These are phyloP conservation scores for Malassezia sp. DNA, from an alignment of 1,284 basidiomycete genomes.

Conservation along the genomic window DNA sequence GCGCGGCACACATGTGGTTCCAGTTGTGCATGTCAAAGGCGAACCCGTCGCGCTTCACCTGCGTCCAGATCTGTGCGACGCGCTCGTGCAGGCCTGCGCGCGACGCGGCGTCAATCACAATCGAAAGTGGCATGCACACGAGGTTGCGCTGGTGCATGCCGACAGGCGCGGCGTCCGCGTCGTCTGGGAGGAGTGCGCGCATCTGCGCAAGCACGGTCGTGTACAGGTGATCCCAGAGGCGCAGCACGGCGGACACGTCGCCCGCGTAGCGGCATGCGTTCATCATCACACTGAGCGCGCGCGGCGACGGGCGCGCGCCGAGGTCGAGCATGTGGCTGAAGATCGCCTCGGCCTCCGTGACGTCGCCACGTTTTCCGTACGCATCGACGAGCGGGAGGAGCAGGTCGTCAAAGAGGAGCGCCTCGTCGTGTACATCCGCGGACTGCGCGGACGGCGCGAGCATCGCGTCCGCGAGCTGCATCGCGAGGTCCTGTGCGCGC, in stretches of 20 bases:
- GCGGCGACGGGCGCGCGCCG: slow-evolving; percentile 53
- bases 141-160: slow-evolving; percentile 50
- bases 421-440: slow-evolving; percentile 18
- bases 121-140: slow-evolving; percentile 68
- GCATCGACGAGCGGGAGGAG: slow-evolving; percentile 59
- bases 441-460: not conserved
- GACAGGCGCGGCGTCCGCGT: too few species aligned
- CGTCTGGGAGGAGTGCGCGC: too few species aligned
- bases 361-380: slow-evolving; percentile 52
- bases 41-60: slow-evolving; percentile 60
- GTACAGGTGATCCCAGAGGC: slow-evolving; percentile 63
- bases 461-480: slow-evolving; percentile 13
- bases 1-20: slow-evolving; percentile 69
- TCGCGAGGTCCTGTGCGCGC: slow-evolving; percentile 25
- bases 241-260: slow-evolving; percentile 55
- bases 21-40: slow-evolving; percentile 82
- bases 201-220: slow-evolving; percentile 48
- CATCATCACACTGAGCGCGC: slow-evolving; percentile 59
- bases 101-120: slow-evolving; percentile 60
- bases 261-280: slow-evolving; percentile 61
- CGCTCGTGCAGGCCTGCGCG: slow-evolving; percentile 54
- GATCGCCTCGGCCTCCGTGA: slow-evolving; percentile 55
- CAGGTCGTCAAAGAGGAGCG: slow-evolving; percentile 44
- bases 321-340: slow-evolving; percentile 53
- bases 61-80: slow-evolving; percentile 61